phyloP scores from a whole-genome alignment of 495 filamentous ascomycete genomes.

The Podospora anserina region DNA sequence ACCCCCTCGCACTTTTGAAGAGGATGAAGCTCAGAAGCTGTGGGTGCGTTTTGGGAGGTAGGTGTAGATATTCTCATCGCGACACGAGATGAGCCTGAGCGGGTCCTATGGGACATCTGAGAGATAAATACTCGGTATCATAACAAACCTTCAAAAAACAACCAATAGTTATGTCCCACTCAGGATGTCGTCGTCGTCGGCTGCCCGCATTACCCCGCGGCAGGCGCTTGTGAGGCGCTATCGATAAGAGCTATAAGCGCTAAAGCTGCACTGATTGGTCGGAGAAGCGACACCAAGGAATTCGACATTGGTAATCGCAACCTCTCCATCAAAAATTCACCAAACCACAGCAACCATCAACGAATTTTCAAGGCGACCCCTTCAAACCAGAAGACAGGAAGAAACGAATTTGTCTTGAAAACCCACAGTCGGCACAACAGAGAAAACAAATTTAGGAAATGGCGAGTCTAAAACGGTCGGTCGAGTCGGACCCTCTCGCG shows the following conservation, averaged over 20 bases:
- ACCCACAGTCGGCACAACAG: constrained; percentile 1
- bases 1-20: not conserved
- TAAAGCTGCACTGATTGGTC: constrained; percentile 24
- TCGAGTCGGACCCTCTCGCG: constrained; percentile 63
- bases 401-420: not conserved
- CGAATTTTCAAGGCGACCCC: not conserved
- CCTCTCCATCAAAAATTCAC: constrained; percentile 20
- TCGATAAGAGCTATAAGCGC: constrained; percentile 23
- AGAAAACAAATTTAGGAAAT: constrained; percentile 41
- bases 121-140: not conserved
- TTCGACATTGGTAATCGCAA: constrained; percentile 9
- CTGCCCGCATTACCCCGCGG: not conserved
- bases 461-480: constrained; percentile 82
- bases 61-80: not conserved
- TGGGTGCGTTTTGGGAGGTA: not conserved
- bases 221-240: constrained; percentile 7
- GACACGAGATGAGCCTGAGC: too few relatives aligned
- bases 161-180: not conserved
- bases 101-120: too few relatives aligned
- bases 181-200: not conserved
- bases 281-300: constrained; percentile 7
- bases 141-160: not conserved
- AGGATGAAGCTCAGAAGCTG: not conserved
- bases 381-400: not conserved
- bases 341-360: not conserved